Conservation (phyloP, 1,284 basidiomycete species). For the Trametes versicolor region DNA sequence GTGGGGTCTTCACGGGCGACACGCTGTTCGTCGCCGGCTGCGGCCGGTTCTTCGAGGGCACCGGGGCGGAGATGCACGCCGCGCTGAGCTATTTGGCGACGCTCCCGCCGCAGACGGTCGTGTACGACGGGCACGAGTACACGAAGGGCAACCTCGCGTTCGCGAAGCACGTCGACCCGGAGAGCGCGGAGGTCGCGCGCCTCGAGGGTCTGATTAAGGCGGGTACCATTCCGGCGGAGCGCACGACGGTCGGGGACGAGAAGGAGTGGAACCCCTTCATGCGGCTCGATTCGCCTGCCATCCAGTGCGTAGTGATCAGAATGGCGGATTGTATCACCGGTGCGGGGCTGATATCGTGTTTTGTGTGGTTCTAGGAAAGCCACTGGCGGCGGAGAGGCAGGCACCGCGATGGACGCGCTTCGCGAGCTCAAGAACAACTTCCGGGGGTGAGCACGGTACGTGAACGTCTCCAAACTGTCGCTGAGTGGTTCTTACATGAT, state of each 20-base stretch:
- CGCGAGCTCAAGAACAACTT: constrained; percentile 88
- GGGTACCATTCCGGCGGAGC: constrained; percentile 74
- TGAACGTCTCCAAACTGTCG: neutral
- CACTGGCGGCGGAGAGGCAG: constrained; percentile 58
- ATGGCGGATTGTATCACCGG: neutral
- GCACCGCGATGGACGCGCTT: constrained; percentile 76
- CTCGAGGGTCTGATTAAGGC: constrained; percentile 63
- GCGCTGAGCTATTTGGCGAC: constrained; percentile 81
- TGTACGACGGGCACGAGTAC: constrained; percentile 96
- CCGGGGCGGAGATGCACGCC: constrained; percentile 84
- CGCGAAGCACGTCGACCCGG: constrained; percentile 72
- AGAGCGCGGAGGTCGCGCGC: constrained; percentile 62
- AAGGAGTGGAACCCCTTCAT: constrained; percentile 90
- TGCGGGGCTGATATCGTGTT: constrained; percentile 10
- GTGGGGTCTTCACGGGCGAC: constrained; percentile 94
- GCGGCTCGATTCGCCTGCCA: constrained; percentile 66
- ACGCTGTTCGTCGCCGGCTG: constrained; percentile 95
- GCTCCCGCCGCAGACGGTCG: constrained; percentile 84
- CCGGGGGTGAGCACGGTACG: constrained; percentile 54
- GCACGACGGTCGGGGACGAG: constrained; percentile 87
- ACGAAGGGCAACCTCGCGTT: constrained; percentile 77
- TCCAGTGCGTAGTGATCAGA: constrained; percentile 57
- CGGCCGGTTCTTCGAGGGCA: constrained; percentile 98
- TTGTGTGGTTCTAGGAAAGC: constrained; percentile 49
- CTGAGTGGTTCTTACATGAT: neutral